These are phyloP conservation scores for Coemansia sp. DNA, from an alignment of 192 early-diverging fungal genomes.

Conservation along the genomic window DNA sequence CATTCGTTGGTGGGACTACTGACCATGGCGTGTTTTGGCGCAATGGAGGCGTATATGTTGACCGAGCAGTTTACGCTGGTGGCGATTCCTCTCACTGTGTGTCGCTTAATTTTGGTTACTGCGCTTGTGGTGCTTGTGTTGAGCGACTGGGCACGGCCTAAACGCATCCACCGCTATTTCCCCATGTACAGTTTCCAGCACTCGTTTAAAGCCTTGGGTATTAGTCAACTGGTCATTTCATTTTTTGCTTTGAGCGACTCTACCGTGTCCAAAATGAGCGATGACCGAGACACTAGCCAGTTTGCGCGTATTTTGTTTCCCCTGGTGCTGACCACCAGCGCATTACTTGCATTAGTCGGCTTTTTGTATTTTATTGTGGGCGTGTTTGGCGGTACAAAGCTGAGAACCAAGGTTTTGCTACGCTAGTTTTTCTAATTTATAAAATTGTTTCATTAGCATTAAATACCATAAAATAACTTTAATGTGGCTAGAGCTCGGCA, in stretches of 20 bases:
- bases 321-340: constrained; percentile 22
- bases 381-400: constrained; percentile 29
- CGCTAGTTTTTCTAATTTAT: not conserved
- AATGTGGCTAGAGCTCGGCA: no score
- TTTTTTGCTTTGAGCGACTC: constrained; percentile 44
- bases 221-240: constrained; percentile 35
- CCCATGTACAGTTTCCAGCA: constrained; percentile 38
- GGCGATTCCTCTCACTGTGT: constrained; percentile 34
- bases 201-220: constrained; percentile 34
- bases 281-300: not conserved
- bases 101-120: constrained; percentile 32
- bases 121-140: constrained; percentile 24
- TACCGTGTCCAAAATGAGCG: constrained; percentile 23
- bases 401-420: constrained; percentile 1
- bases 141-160: constrained; percentile 29
- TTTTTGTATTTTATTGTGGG: constrained; percentile 39
- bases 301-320: constrained; percentile 34
- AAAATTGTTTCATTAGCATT: not conserved
- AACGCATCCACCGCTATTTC: constrained; percentile 24
- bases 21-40: constrained; percentile 22
- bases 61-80: constrained; percentile 16
- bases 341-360: constrained; percentile 24
- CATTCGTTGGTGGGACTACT: constrained; percentile 15
- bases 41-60: constrained; percentile 45
- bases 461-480: no score